phyloP scores from a whole-genome alignment of 208 protist species.

The Crithidia bombi region DNA sequence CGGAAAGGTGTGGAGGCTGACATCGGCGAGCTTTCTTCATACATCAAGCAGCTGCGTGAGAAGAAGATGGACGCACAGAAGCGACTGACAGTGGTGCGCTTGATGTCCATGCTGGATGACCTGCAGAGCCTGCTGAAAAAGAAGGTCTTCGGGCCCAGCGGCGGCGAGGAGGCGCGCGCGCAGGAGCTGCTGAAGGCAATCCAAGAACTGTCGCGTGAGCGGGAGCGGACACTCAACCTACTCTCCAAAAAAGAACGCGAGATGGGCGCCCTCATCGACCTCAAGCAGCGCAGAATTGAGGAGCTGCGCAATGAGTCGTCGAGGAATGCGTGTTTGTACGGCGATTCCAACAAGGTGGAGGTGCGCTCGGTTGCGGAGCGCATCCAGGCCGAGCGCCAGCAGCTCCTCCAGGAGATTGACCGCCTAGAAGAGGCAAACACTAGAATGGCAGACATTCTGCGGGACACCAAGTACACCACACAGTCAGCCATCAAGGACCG shows the following conservation, averaged over 20 bases:
- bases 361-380: conserved; percentile 51
- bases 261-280: conserved; percentile 55
- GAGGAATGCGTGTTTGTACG: conserved; percentile 47
- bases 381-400: conserved; percentile 69
- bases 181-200: conserved; percentile 77
- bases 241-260: conserved; percentile 74
- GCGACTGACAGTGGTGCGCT: conserved; percentile 61
- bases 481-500: conserved; percentile 48
- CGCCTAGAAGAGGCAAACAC: conserved; percentile 64
- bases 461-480: conserved; percentile 60
- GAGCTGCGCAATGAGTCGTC: conserved; percentile 65
- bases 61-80: conserved; percentile 53
- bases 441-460: conserved; percentile 48
- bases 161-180: conserved; percentile 54
- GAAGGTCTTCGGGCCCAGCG: conserved; percentile 54
- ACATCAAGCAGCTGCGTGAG: conserved; percentile 51
- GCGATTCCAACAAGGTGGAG: conserved; percentile 56
- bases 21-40: conserved; percentile 42
- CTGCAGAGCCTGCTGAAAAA: conserved; percentile 60
- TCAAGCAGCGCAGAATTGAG: conserved; percentile 74
- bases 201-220: conserved; percentile 76
- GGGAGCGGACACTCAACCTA: conserved; percentile 64
- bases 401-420: conserved; percentile 66
- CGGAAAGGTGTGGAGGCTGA: conserved; percentile 51
- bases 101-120: conserved; percentile 84